Evolutionary conservation across 768 basidiomycete genomes (phyloP), one percentile per base, ranked within the genome.

Genomic region (Gyrodon lividus): DNA sequence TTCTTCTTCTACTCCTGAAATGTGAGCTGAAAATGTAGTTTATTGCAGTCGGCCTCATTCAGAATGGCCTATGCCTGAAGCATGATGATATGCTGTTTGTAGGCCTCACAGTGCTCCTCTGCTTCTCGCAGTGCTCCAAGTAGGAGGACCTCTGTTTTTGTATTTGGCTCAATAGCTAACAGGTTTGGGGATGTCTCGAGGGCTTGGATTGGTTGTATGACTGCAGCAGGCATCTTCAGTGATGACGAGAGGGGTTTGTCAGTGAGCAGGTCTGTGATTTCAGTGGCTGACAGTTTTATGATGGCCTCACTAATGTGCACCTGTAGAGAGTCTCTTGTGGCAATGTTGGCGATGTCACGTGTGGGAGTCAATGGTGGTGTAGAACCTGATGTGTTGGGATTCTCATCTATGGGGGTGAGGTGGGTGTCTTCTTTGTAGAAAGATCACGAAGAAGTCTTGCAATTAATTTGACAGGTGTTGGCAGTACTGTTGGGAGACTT

Each of bases 11-110:
- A 30, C 31, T 52, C 46, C 20, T 40, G 19, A 34, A 46, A 41
- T 31, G 46, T 26, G 4, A 52, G 45, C 51, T 52, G 51, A 22
- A 37, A 26, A 17, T 9, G 12, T 16, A 48, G 37, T 20, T 39
- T 47, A 17, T 47, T 48, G 22, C 46, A 52, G 38, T 52, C 48
- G 8, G 28, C 26, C 31, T 52, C 38, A 24, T 52, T 52, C 16
- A 48, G 37, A 26, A 52, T 33, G 24, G 46, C 35, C 14, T 16
- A 17, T 13, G 46, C 51, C 40, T 52, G 51, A 28, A 52, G 51
- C 16, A 19, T 28, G 14, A 52, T 37, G 44, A 52, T 24, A 17
- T 5, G 22, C 20, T 20, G 5, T 20, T 52, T 26, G 28, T 46
- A 28, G 4, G 12, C 28, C 10, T n/a, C 31, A 22, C 35, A 38